Conservation (phyloP, 257 asterid genomes). For the Ilex aquifolium region DNA sequence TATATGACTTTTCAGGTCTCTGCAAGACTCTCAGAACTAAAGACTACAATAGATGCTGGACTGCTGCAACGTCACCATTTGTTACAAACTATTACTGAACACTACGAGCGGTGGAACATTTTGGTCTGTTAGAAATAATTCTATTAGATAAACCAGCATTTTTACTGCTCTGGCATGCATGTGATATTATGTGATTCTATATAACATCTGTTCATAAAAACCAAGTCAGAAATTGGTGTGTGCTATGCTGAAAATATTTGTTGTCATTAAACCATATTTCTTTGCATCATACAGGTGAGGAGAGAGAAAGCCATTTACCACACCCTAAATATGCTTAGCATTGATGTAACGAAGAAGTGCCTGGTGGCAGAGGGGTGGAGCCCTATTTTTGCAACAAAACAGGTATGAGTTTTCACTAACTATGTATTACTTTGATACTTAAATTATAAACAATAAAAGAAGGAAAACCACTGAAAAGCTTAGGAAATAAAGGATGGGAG, state of each 20-base stretch:
- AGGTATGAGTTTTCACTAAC: constrained; percentile 38
- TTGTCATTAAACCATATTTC: neutral
- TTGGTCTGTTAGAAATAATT: constrained; percentile 44
- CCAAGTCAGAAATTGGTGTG: neutral
- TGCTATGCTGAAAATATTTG: neutral
- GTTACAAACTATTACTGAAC: constrained; percentile 70
- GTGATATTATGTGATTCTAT: no score
- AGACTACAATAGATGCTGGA: constrained; percentile 93
- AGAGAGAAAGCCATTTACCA: constrained; percentile 94
- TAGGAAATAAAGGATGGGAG: no score
- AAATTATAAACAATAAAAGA: neutral
- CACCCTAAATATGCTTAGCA: constrained; percentile 96
- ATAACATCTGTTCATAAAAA: no score
- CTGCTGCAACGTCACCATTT: constrained; percentile 79
- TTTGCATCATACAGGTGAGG: constrained; percentile 48
- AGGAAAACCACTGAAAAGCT: neutral
- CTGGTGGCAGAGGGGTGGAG: constrained; percentile 99
- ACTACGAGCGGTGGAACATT: constrained; percentile 80
- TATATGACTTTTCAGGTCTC: constrained; percentile 57
- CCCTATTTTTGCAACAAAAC: constrained; percentile 85
- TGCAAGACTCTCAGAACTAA: constrained; percentile 75
- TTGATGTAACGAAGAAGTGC: constrained; percentile 93
- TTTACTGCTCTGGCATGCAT: neutral
- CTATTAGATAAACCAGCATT: neutral
- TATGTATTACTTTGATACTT: neutral